Evolutionary conservation across 176 grass and related monocot genomes (phyloP), one percentile per base, ranked within the genome.

Genomic region (Coix lacrymajobi): DNA sequence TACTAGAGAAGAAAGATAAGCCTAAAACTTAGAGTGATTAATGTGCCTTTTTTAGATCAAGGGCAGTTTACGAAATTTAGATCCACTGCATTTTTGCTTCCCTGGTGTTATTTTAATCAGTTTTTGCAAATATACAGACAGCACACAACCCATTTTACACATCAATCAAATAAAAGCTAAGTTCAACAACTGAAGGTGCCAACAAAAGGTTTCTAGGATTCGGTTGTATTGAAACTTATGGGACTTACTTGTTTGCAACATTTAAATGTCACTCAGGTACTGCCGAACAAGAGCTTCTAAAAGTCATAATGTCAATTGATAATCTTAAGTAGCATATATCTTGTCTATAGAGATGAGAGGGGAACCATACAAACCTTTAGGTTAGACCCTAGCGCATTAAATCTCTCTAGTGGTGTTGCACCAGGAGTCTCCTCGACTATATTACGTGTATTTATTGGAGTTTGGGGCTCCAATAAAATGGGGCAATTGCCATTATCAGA

Each of bases 231-330:
- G n/a, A n/a, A n/a, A n/a, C n/a, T n/a, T n/a, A n/a, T n/a, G n/a
- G n/a, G 4, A 81, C 93, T 92, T 80, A 99, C 93, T 94, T 99
- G 89, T 83, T 81, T 26, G 93, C 96, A 80, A 69, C 49, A 84
- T 96, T 99, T 87, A 99, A 85, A 57, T n/a, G n/a, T n/a, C n/a
- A 99, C 79, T 24, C 79, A 99, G 87, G 62, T 96, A 99, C 63
- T 94, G 93, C 15, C 90, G 85, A 83, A 92, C 76, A 63, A 99
- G 81, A 82, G 91, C 87, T 71, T 96, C 96, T 93, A 45, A 80
- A 77, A 70, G 16, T 61, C 45, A 82, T 25, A 61, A 44, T 12
- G 5, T 80, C 22, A 84, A 70, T 66, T 67, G 11, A 69, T 65
- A 71, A 79, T 60, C 36, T 76, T 52, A 25, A 85, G 69, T 22